phyloP scores from a whole-genome alignment of 2,329 filamentous ascomycete species.

The Neopestalotiopsis sp. region DNA sequence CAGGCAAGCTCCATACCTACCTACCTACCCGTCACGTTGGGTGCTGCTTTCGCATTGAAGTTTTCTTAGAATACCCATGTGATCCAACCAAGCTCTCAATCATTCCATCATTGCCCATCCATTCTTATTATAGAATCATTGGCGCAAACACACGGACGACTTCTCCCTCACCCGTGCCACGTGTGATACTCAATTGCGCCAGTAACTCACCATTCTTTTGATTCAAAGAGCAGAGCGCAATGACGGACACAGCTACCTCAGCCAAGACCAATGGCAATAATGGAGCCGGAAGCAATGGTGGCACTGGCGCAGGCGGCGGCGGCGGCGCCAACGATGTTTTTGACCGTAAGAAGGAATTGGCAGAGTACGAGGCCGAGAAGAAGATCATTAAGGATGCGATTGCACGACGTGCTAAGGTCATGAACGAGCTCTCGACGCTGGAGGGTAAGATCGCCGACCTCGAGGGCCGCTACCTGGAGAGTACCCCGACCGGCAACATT shows the following conservation, averaged over 20 bases:
- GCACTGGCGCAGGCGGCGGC: background rate
- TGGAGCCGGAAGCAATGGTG: conserved; percentile 27
- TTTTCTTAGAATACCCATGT: background rate
- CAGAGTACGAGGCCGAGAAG: conserved; percentile 57
- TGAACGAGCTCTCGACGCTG: conserved; percentile 49
- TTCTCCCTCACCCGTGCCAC: background rate
- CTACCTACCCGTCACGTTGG: background rate
- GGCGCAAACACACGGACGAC: background rate
- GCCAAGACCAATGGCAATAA: conserved; percentile 19
- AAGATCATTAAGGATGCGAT: conserved; percentile 53
- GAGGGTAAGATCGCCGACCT: conserved; percentile 86
- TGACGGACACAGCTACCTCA: conserved; percentile 53
- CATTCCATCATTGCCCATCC: background rate
- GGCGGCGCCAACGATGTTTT: conserved; percentile 11
- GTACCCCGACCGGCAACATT: conserved; percentile 89
- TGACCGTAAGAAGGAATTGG: conserved; percentile 24
- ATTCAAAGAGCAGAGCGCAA: conserved; percentile 27
- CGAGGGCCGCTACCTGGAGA: conserved; percentile 89
- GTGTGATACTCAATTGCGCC: background rate
- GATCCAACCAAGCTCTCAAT: background rate
- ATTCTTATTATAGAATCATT: too few species aligned
- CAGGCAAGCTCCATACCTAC: background rate
- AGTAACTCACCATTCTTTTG: background rate
- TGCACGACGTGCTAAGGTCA: conserved; percentile 45
- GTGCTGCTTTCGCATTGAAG: background rate